phyloP scores from a whole-genome alignment of 805 yeast genomes.

The Candida glaebosa region DNA sequence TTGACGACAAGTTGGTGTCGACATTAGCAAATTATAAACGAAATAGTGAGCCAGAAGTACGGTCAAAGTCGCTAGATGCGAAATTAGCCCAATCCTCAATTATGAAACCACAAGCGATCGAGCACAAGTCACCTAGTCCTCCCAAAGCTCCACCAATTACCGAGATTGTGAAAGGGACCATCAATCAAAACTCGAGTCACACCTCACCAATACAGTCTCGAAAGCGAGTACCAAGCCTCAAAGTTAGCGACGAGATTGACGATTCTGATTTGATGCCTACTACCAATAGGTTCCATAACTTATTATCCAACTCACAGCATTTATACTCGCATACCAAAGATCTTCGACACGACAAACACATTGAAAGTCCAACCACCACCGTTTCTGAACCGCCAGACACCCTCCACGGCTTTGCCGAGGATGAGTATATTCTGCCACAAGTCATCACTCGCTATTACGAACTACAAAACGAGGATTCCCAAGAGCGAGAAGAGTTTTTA shows the following conservation, averaged over 20 bases:
- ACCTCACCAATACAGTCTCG: too few relatives aligned
- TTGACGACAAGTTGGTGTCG: too few relatives aligned
- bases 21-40: too few relatives aligned
- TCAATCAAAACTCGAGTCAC: neutral
- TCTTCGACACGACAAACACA: constrained; percentile 1
- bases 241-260: neutral
- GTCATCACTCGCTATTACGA: constrained; percentile 31
- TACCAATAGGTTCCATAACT: constrained; percentile 24
- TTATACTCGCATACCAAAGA: constrained; percentile 27
- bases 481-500: constrained; percentile 16
- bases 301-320: constrained; percentile 34
- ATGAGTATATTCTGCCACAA: constrained; percentile 39
- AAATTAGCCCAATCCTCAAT: neutral
- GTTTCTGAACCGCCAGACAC: constrained; percentile 12
- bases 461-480: constrained; percentile 18
- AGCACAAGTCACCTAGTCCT: neutral
- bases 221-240: neutral
- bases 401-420: constrained; percentile 14
- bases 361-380: constrained; percentile 10
- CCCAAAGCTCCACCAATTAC: neutral
- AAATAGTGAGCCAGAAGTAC: too few relatives aligned
- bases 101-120: neutral
- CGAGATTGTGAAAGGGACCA: neutral
- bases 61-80: too few relatives aligned
- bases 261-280: neutral